phyloP scores from a whole-genome alignment of 176 grass and related monocot species.

The sorghum (Sorghum bicolor) region DNA sequence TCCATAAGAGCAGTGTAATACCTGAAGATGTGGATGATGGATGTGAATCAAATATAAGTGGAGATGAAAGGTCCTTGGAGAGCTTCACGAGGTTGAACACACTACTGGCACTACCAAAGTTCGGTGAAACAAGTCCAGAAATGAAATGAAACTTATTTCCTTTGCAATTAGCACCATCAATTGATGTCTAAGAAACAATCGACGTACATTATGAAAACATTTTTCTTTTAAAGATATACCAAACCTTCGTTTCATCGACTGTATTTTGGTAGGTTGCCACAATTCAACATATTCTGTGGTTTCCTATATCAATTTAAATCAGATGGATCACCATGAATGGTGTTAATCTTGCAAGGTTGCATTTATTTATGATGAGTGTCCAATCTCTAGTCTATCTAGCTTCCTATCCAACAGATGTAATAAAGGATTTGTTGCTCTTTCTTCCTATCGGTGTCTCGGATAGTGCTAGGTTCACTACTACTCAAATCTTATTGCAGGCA shows the following conservation, averaged over 20 bases:
- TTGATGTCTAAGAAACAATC: not conserved
- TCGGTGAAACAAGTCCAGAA: constrained; percentile 24
- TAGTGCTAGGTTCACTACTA: too few relatives aligned
- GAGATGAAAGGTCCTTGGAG: constrained; percentile 44
- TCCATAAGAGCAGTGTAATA: constrained; percentile 17
- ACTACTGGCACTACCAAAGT: constrained; percentile 46
- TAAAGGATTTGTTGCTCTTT: too few relatives aligned
- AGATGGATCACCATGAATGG: not conserved
- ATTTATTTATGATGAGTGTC: not conserved
- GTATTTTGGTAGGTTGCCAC: not conserved
- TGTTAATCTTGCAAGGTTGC: not conserved
- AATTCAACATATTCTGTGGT: not conserved
- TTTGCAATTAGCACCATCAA: not conserved
- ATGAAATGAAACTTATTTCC: constrained; percentile 35
- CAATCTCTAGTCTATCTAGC: too few relatives aligned
- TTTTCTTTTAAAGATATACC: not conserved
- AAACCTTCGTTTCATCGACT: not conserved
- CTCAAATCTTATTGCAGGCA: too few relatives aligned
- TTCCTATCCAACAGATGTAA: too few relatives aligned
- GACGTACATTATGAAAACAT: not conserved
- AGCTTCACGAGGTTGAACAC: constrained; percentile 55
- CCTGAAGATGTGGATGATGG: constrained; percentile 37
- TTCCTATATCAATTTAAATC: not conserved
- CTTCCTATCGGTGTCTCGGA: too few relatives aligned
- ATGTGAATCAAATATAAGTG: constrained; percentile 32